These are phyloP conservation scores for Cyberlindnera americana DNA, from an alignment of 805 yeast genomes.

Conservation along the genomic window DNA sequence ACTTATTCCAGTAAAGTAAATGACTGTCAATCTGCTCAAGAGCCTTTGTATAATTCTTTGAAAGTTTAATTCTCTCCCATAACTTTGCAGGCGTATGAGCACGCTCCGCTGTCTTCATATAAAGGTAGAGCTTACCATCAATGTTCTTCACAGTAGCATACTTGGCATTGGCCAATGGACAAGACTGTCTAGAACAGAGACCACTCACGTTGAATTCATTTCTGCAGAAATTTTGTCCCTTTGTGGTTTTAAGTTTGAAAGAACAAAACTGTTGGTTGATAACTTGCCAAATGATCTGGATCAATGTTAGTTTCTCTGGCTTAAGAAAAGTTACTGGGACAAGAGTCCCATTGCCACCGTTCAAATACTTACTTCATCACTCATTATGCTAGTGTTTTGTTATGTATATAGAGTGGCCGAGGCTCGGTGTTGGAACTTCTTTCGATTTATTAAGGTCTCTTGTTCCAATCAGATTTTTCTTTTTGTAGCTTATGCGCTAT, in stretches of 20 bases:
- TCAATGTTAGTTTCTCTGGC: slow-evolving; percentile 11
- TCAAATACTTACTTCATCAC: slow-evolving; percentile 25
- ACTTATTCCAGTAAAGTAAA: slow-evolving; percentile 89
- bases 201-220: slow-evolving; percentile 97
- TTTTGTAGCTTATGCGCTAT: slow-evolving; percentile 8
- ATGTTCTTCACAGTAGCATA: slow-evolving; percentile 83
- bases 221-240: slow-evolving; percentile 89
- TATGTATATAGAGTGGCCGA: background rate
- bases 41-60: slow-evolving; percentile 86
- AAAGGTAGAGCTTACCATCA: slow-evolving; percentile 75
- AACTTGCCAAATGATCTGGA: slow-evolving; percentile 90
- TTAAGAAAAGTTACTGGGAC: too few relatives aligned
- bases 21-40: slow-evolving; percentile 85
- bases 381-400: slow-evolving; percentile 13
- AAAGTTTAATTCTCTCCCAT: slow-evolving; percentile 93
- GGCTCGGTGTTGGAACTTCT: background rate
- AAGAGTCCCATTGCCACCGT: too few relatives aligned
- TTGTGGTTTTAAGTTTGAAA: slow-evolving; percentile 83
- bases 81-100: slow-evolving; percentile 90
- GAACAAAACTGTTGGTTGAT: slow-evolving; percentile 95
- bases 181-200: slow-evolving; percentile 85
- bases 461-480: slow-evolving; percentile 10
- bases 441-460: background rate
- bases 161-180: slow-evolving; percentile 93
- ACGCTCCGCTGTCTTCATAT: slow-evolving; percentile 97